Evolutionary conservation across 2,329 filamentous ascomycete species (phyloP), one percentile per base, ranked within the genome.

Genomic region (Aspergillus tanneri): DNA sequence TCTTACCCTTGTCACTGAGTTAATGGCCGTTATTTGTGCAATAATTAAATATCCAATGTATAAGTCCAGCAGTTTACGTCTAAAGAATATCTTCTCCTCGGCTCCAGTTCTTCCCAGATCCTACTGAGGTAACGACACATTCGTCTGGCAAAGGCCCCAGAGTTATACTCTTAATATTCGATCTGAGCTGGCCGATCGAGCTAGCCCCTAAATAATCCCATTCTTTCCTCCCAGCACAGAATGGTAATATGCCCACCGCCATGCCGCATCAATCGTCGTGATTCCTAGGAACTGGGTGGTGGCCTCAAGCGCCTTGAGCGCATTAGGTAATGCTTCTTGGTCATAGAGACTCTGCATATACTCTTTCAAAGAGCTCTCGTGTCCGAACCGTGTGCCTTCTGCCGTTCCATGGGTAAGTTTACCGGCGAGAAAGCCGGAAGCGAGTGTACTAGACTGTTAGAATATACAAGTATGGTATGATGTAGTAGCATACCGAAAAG

Each of bases 191-290:
- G 11, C 54, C 44, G 5, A 44, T 47, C 16, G 53, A 61, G 42
- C 68, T 71, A 2, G 68, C 68, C 0, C 70, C 68, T 5, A 72
- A 12, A 73, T 56, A 16, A 72, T 59, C 9, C 63, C 62, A 18
- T 70, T 56, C 4, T 59, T 55, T 4, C 60, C 57, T 9, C 49
- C 52, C 39, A 69, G 37, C 2, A 34, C 46, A 3, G 60, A 70
- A 47, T 71, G 63, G 47, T 66, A 64, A 10, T 58, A 56, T 7
- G 66, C 50, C 67, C 69, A 71, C 23, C 68, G 66, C 16, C 69
- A 53, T 18, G 65, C 63, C 3, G 71, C 64, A 47, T 72, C 69
- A 1, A 65, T 52, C 2, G 62, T 63, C 4, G 54, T 55, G n/a
- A 64, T 46, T 2, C 59, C 58, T 2, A 60, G 55, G 0, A 59